These are phyloP conservation scores for Pontederia paniculata DNA, from an alignment of 176 grass and related monocot species.

Conservation along the genomic window DNA sequence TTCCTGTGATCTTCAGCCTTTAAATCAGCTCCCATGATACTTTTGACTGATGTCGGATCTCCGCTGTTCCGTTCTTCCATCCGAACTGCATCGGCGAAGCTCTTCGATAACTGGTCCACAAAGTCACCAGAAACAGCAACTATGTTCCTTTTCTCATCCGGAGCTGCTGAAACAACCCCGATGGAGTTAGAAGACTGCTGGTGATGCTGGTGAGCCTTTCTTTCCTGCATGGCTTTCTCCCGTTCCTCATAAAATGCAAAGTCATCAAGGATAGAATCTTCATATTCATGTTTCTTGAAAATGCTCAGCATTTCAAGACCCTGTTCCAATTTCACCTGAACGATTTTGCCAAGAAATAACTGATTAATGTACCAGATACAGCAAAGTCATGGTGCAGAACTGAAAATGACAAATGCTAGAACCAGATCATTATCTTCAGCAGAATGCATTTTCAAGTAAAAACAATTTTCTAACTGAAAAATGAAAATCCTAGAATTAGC, in stretches of 20 bases:
- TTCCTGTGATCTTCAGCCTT: background rate
- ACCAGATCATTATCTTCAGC: too few relatives aligned
- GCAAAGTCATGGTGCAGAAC: background rate
- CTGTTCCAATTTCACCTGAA: constrained; percentile 67
- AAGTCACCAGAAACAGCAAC: constrained; percentile 23
- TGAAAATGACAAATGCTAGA: too few relatives aligned
- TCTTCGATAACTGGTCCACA: constrained; percentile 41
- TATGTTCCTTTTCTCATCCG: constrained; percentile 33
- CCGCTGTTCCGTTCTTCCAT: constrained; percentile 33
- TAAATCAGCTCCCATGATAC: background rate
- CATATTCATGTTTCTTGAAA: constrained; percentile 46
- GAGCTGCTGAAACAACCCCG: background rate
- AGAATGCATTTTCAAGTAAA: too few relatives aligned
- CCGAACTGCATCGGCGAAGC: constrained; percentile 40
- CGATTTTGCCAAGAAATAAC: background rate
- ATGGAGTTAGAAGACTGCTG: constrained; percentile 22
- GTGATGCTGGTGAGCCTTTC: constrained; percentile 27
- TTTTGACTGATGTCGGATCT: constrained; percentile 23
- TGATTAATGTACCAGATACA: background rate
- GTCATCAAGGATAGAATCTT: constrained; percentile 54
- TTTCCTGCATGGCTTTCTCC: constrained; percentile 60
- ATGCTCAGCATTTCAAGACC: constrained; percentile 60
- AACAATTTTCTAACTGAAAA: too few relatives aligned
- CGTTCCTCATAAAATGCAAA: constrained; percentile 61
- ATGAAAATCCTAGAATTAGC: too few relatives aligned